Evolutionary conservation across 805 yeast genomes (phyloP).

Genomic region (Sporopachydermia quercuum): DNA sequence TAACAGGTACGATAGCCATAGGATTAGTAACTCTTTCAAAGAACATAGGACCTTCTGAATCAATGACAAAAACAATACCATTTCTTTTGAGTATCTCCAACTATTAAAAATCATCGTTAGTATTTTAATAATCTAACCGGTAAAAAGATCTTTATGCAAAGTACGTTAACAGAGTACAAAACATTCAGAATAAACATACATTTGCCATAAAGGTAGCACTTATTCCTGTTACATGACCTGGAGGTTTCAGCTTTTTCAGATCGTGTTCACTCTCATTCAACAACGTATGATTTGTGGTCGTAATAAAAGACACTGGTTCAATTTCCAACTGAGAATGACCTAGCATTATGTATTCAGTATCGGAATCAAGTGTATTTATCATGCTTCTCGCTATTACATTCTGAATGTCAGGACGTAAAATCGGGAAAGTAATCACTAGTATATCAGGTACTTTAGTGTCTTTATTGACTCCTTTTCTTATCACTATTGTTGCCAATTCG

Average conservation of each 20-base stretch:
- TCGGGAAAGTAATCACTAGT: conserved; percentile 8
- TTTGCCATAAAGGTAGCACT: conserved; percentile 29
- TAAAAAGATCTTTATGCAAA: too few species aligned
- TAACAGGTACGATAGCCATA: too few species aligned
- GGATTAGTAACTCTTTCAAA: neutral
- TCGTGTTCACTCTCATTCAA: conserved; percentile 12
- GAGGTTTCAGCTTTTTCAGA: conserved; percentile 30
- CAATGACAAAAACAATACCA: neutral
- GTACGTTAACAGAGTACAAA: too few species aligned
- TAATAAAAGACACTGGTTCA: conserved; percentile 1
- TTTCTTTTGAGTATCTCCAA: too few species aligned
- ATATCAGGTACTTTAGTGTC: conserved; percentile 1
- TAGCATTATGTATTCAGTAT: neutral
- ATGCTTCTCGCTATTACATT: conserved; percentile 7
- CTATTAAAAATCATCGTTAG: too few species aligned
- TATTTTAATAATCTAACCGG: too few species aligned
- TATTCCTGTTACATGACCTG: conserved; percentile 46
- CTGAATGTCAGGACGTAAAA: conserved; percentile 5
- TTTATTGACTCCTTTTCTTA: too few species aligned
- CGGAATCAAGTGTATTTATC: conserved; percentile 3
- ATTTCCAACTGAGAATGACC: neutral
- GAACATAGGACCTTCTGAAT: neutral
- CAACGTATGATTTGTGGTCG: conserved; percentile 2
- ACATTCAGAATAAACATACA: conserved; percentile 10
- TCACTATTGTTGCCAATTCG: too few species aligned